phyloP scores from a whole-genome alignment of 2,329 filamentous ascomycete genomes.

The Diaporthe citri region DNA sequence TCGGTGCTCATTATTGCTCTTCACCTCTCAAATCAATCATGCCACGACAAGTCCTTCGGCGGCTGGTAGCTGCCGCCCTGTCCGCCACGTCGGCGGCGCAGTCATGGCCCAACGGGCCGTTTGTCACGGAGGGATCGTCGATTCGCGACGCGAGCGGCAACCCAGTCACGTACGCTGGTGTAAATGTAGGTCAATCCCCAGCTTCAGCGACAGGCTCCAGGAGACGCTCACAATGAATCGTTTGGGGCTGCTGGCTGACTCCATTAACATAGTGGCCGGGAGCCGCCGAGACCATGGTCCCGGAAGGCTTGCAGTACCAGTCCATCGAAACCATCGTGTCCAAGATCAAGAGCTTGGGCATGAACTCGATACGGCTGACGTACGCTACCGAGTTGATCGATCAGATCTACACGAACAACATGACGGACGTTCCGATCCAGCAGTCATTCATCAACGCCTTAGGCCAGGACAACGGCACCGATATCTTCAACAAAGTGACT shows the following conservation, averaged over 20 bases:
- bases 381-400: conserved; percentile 76
- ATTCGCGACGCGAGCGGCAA: conserved; percentile 58
- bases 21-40: conserved; percentile 12
- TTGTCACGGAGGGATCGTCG: conserved; percentile 55
- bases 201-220: not conserved
- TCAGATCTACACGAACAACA: conserved; percentile 64
- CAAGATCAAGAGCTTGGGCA: conserved; percentile 69
- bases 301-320: conserved; percentile 73
- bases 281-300: conserved; percentile 72
- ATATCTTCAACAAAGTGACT: conserved; percentile 64
- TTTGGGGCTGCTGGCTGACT: not conserved
- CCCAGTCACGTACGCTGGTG: conserved; percentile 64
- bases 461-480: conserved; percentile 65
- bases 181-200: conserved; percentile 53
- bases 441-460: conserved; percentile 59
- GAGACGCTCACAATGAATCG: not conserved
- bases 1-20: not conserved
- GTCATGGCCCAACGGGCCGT: conserved; percentile 58
- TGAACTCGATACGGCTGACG: conserved; percentile 74
- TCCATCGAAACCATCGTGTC: conserved; percentile 67
- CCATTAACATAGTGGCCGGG: conserved; percentile 63
- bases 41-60: not conserved
- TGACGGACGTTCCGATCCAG: conserved; percentile 59
- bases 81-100: not conserved
- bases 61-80: conserved; percentile 8